These are phyloP conservation scores for Phialophora verrucosa DNA, from an alignment of 2,329 filamentous ascomycete species.

Conservation along the genomic window DNA sequence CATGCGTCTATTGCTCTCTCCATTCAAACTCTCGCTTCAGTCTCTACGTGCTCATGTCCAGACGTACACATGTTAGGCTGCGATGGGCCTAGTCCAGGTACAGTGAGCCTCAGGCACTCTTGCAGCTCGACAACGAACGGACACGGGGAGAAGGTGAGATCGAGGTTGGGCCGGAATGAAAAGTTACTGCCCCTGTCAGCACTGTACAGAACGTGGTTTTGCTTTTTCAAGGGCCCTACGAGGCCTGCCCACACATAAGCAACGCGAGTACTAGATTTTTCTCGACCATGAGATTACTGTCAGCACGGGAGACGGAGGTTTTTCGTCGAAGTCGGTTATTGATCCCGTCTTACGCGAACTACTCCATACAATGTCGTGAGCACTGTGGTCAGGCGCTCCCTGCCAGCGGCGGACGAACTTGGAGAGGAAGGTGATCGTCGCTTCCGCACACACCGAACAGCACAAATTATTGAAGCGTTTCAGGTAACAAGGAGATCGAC, in stretches of 20 bases:
- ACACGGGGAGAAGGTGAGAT: not conserved
- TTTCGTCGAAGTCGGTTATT: not conserved
- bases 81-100: not conserved
- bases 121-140: not conserved
- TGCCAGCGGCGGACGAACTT: not conserved
- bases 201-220: constrained; percentile 15
- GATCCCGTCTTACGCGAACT: constrained; percentile 1
- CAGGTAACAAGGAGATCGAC: not conserved
- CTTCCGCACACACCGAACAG: not conserved
- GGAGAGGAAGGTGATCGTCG: not conserved
- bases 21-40: not conserved
- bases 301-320: not conserved
- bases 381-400: not conserved
- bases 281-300: not conserved
- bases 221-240: not conserved
- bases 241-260: not conserved
- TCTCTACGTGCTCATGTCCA: not conserved
- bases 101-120: not conserved
- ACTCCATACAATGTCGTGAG: not conserved
- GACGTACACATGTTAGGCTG: not conserved
- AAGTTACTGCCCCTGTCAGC: constrained; percentile 11
- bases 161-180: not conserved
- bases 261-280: not conserved
- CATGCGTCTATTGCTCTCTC: not conserved
- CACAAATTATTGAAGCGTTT: not conserved